A percentile compares a stretch with the other conserved stretches of the same genome.
phyloP scores from a whole-genome alignment of 2,329 filamentous ascomycete species.

The Phaeophleospora eucalypticola region DNA sequence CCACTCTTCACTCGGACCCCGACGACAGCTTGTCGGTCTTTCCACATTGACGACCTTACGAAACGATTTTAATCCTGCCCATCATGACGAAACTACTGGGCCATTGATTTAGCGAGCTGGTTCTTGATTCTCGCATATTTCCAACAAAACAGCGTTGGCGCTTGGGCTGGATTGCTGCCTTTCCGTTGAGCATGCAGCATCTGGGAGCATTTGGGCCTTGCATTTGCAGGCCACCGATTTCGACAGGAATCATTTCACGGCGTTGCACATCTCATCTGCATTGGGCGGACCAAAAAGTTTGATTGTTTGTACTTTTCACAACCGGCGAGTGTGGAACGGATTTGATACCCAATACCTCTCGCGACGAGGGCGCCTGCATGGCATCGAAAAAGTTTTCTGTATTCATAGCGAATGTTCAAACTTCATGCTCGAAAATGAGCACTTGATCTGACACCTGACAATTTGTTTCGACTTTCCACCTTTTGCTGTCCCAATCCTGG shows the following conservation, averaged over 20 bases:
- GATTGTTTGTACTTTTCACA: constrained; percentile 1
- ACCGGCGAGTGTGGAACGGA: constrained; percentile 8
- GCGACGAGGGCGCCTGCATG: constrained; percentile 8
- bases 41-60: constrained; percentile 10
- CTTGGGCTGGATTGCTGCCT: constrained; percentile 10
- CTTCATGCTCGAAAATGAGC: no score
- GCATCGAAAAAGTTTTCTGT: not conserved
- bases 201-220: no score
- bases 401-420: not conserved
- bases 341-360: constrained; percentile 8
- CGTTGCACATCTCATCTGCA: not conserved
- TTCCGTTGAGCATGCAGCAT: not conserved
- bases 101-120: constrained; percentile 19
- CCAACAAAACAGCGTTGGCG: constrained; percentile 21
- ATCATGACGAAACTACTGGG: constrained; percentile 2
- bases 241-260: not conserved
- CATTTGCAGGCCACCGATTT: no score
- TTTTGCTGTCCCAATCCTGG: no score
- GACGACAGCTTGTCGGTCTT: not conserved
- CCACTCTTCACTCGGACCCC: not conserved
- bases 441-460: no score
- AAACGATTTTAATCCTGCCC: constrained; percentile 6
- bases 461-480: no score
- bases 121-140: constrained; percentile 20
- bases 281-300: not conserved